Evolutionary conservation across 1,284 basidiomycete species (phyloP), one percentile per base, ranked within the genome.

Genomic region (Moniliophthora roreri): DNA sequence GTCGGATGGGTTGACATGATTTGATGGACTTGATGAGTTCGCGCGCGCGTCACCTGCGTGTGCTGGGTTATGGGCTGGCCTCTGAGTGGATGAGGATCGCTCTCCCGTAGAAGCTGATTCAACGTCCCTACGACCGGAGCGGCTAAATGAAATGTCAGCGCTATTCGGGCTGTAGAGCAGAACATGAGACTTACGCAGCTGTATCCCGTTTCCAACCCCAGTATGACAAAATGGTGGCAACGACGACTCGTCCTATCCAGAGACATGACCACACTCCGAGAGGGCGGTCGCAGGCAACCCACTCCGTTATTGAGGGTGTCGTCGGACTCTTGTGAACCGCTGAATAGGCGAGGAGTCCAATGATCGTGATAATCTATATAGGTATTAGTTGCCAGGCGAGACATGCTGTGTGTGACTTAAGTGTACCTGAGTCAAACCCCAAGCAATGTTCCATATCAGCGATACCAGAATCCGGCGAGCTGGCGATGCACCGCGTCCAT

Each of bases 251-350:
- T 20, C 77, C 70, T 21, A 85, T 66, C 87, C 89, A 91, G 3
- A 91, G 69, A 46, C 77, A 76, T 53, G 84, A 79, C 89, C 89
- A 91, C 3, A 75, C 70, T 0, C 89, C 89, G 10, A 91, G 66
- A 4, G 88, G 88, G 18, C 81, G 75, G 50, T 75, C 75, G 58
- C 88, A 91, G 0, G 85, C 85, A 18, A 66, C 63, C 78, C 87
- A 88, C 69, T 91, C 87, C 50, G 74, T 78, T 41, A 73, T 51
- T 1, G 60, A 62, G 1, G 69, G 67, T 48, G 72, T 55, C 0
- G 69, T 75, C 9, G 80, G 80, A 61, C 83, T 88, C 57, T 73
- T 70, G 35, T 73, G 71, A 36, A 71, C 66, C 1, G 79, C 75
- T 8, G 81, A 77, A 37, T 81, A 69, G 13, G 72, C 73, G 20